A percentile compares a stretch with the other conserved stretches of the same genome.
Conservation (phyloP, 2,329 filamentous ascomycete species). For the Fusarium concolor region DNA sequence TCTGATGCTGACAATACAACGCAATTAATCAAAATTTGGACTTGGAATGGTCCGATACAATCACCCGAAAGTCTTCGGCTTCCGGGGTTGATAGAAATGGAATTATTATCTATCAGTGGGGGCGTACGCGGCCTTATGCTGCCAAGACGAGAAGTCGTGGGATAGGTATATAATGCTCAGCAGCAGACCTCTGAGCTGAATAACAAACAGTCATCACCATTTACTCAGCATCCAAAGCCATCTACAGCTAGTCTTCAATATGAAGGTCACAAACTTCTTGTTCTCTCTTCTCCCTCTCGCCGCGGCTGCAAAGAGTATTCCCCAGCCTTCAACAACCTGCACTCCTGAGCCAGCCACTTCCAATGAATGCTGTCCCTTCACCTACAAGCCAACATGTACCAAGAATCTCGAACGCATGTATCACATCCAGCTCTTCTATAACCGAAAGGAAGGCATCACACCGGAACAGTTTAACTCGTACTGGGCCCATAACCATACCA, state of each 20-base stretch:
- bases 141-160: not conserved
- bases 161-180: not conserved
- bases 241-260: rapidly evolving
- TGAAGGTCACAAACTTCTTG: not conserved
- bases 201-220: rapidly evolving
- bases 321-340: not conserved
- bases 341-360: not conserved
- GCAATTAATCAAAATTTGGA: too few relatives aligned
- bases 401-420: conserved; percentile 12
- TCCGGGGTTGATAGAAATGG: too few relatives aligned
- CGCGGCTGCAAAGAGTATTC: not conserved
- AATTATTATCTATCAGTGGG: too few relatives aligned
- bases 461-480: not conserved
- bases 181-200: rapidly evolving
- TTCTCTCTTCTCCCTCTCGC: not conserved
- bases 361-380: conserved; percentile 7
- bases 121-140: too few relatives aligned
- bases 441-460: conserved; percentile 2
- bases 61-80: too few relatives aligned
- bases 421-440: conserved; percentile 12
- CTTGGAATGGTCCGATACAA: too few relatives aligned
- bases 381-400: conserved; percentile 6
- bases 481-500: conserved; percentile 23
- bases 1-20: not conserved
- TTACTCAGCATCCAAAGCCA: too few relatives aligned